Base-by-base conservation (phyloP, 257 asterid genomes). In the Solanum chiquidenum region DNA sequence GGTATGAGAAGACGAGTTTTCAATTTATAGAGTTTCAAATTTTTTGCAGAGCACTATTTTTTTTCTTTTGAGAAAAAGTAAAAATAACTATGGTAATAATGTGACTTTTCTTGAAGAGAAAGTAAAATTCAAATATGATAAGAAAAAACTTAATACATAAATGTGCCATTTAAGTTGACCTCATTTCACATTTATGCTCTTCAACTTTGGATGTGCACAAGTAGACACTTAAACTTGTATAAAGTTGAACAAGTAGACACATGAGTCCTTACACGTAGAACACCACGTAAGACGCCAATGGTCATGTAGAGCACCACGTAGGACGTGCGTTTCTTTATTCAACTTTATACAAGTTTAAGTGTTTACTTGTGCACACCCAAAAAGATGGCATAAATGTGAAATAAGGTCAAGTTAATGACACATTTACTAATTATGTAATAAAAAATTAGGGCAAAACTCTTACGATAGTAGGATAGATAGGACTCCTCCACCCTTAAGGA, bases 251-350 rank as follows among this genome's bases (percentile, higher is more conserved):
- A 55, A 52, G 10, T 18, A 55, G 62, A 55, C 4, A 55, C 62
- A 52, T 52, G 55, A 18, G 1, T 55, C 62, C 10, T 55, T 55
- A 55, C 62, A 6, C n/a, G 10, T 55, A 55, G 62, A 18, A 55
- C 62, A 6, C n/a, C 62, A 55, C 10, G 0, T 55, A 55, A 18
- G n/a, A 55, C 0, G 4, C 3, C n/a, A 55, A 55, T 55, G 18
- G n/a, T 55, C 62, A 55, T 55, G n/a, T 55, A 18, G n/a, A 1
- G 9, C 62, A 55, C 62, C 4, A 52, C 1, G 4, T 52, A 52
- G 9, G 0, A 18, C 4, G 0, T 55, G n/a, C 0, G 0, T 55
- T 55, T 18, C 2, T 18, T 18, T 55, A 18, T 0, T 55, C 62
- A 55, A 55, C 62, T 55, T 6, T 7, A 55, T 55, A 55, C n/a